phyloP scores from a whole-genome alignment of 495 filamentous ascomycete species.

The Cudoniella acicularis region DNA sequence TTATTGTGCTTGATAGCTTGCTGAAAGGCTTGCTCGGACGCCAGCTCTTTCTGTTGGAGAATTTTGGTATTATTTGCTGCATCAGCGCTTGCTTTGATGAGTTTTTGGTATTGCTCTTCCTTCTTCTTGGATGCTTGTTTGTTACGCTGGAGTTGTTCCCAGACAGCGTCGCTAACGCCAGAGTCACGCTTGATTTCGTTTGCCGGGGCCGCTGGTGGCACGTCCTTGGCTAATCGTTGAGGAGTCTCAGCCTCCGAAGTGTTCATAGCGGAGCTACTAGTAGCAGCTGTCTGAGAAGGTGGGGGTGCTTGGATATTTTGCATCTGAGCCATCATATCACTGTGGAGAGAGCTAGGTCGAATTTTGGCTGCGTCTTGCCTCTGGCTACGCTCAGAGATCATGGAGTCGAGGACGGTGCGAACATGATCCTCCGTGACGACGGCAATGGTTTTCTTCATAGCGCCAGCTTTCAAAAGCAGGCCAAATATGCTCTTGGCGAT shows the following conservation, averaged over 20 bases:
- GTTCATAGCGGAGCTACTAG: not conserved
- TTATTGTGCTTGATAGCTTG: slow-evolving; percentile 6
- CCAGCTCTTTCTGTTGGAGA: slow-evolving; percentile 2
- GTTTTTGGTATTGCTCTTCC: slow-evolving; percentile 9
- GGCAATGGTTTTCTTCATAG: slow-evolving; percentile 5
- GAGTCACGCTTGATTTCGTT: slow-evolving; percentile 29
- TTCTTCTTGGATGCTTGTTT: slow-evolving; percentile 22
- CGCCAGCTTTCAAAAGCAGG: not conserved
- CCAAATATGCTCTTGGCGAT: slow-evolving; percentile 31
- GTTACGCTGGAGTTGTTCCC: slow-evolving; percentile 39
- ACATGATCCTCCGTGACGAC: slow-evolving; percentile 1
- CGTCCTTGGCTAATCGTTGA: not conserved
- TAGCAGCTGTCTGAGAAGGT: not conserved
- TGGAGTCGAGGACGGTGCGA: slow-evolving; percentile 3
- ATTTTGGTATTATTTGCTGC: slow-evolving; percentile 7
- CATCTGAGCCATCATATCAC: slow-evolving; percentile 3
- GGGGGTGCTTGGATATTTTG: slow-evolving; percentile 7
- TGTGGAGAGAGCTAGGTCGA: slow-evolving; percentile 7
- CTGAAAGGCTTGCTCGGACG: slow-evolving; percentile 1
- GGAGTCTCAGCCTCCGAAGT: not conserved
- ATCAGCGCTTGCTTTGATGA: slow-evolving; percentile 1
- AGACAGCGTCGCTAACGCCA: slow-evolving; percentile 41
- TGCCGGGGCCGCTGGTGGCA: not conserved
- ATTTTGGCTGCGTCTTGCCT: not conserved
- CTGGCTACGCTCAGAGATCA: slow-evolving; percentile 14